Evolutionary conservation across 2,329 filamentous ascomycete species (phyloP), one percentile per base, ranked within the genome.

Genomic region (Ascocoryne sarcoides): DNA sequence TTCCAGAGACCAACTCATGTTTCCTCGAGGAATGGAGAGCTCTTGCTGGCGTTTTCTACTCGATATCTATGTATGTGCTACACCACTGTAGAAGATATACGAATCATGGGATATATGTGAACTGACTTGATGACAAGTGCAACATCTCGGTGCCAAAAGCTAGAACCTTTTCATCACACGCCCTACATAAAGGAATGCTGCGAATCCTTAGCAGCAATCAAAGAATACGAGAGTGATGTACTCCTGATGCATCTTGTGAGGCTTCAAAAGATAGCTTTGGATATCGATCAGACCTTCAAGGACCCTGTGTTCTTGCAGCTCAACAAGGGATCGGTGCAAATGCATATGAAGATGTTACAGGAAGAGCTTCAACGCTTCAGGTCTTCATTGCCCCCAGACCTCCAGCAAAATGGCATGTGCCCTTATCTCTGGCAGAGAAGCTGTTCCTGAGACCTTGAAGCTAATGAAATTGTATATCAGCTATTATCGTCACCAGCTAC

Each of bases 1-100:
- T n/a, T 35, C 15, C 32, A 12, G 5, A 4, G 8, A 20, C 17
- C 10, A 5, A 17, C n/a, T 17, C 4, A 7, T 16, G 34, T 12
- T 44, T 35, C 10, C 28, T 46, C 28, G 44, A 46, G 26, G 44
- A 46, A 23, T 28, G 41, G 31, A 41, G 44, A 18, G 42, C 41
- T 19, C 37, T 32, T 7, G n/a, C 43, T 29, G 37, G 37, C 0
- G 31, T 36, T 34, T 44, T 37, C 21, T 33, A 37, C 10, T 15
- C 43, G n/a, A 34, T 21, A 18, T 46, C 44, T 12, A 38, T 36
- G 44, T 44, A 46, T 7, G 18, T 23, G 31, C 5, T 21, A 17
- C 7, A 26, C 23, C 23, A 12, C 12, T 7, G 7, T 33, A 26
- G 23, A 12, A 14, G 21, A 8, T 5, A 10, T 14, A 16, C 9